Evolutionary conservation across 2,329 filamentous ascomycete genomes (phyloP).

Genomic region (Ophiosphaerella herpotricha): DNA sequence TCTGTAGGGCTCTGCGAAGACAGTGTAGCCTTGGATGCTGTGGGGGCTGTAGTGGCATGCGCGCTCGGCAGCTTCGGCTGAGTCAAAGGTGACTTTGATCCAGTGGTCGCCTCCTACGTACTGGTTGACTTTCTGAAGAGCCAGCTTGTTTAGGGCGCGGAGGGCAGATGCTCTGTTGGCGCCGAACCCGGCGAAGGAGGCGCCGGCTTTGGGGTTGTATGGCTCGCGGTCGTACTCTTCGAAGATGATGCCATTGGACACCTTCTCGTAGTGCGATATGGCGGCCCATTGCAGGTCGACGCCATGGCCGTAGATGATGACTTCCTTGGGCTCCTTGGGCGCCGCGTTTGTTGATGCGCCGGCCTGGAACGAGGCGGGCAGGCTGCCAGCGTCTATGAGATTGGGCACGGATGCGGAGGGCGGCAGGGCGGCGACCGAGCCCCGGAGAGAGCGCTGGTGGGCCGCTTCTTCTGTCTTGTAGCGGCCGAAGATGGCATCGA

Average conservation of each 20-base stretch:
- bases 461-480: slow-evolving; percentile 35
- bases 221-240: slow-evolving; percentile 91
- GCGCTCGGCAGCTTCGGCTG: slow-evolving; percentile 53
- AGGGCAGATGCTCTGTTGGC: slow-evolving; percentile 70
- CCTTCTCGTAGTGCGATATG: slow-evolving; percentile 83
- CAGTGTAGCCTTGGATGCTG: slow-evolving; percentile 52
- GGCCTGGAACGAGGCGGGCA: slow-evolving; percentile 32
- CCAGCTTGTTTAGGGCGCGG: slow-evolving; percentile 69
- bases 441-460: slow-evolving; percentile 32
- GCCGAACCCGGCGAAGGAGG: slow-evolving; percentile 62
- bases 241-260: slow-evolving; percentile 79
- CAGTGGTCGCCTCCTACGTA: slow-evolving; percentile 87
- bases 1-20: slow-evolving; percentile 54
- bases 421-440: slow-evolving; percentile 27
- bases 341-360: slow-evolving; percentile 41
- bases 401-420: slow-evolving; percentile 40
- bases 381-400: slow-evolving; percentile 33
- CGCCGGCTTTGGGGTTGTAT: slow-evolving; percentile 72
- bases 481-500: slow-evolving; percentile 54
- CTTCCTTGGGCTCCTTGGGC: slow-evolving; percentile 69
- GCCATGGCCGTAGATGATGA: slow-evolving; percentile 83
- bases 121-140: slow-evolving; percentile 77
- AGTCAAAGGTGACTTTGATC: slow-evolving; percentile 67
- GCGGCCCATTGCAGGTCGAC: slow-evolving; percentile 76
- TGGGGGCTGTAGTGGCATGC: slow-evolving; percentile 55